Percentiles rank a stretch among this genome's conserved stretches.
Evolutionary conservation across 306 rosid genomes (phyloP).

Genomic region (Astragalus membranaceus): DNA sequence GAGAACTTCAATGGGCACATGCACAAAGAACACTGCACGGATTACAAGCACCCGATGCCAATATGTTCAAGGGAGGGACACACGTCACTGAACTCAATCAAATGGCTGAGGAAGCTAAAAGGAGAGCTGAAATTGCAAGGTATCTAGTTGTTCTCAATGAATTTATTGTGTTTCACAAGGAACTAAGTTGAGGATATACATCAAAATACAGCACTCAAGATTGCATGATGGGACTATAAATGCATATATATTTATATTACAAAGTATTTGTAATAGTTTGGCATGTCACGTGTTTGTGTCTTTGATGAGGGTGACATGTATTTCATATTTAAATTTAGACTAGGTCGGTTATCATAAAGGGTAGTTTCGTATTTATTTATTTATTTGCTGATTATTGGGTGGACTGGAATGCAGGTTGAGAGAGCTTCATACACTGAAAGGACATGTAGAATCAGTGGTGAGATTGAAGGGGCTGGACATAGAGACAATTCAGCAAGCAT

Average conservation of each 20-base stretch:
- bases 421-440: conserved; percentile 86
- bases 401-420: conserved; percentile 48
- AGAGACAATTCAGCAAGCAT: conserved; percentile 96
- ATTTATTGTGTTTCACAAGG: not conserved
- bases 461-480: conserved; percentile 94
- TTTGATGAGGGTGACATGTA: not conserved
- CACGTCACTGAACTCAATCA: conserved; percentile 86
- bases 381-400: conserved; percentile 2
- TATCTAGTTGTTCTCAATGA: conserved; percentile 3
- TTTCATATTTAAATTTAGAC: conserved; percentile 2
- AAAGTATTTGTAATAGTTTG: not conserved
- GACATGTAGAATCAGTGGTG: conserved; percentile 98
- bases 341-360: not conserved
- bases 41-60: conserved; percentile 74
- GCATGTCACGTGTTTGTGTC: not conserved
- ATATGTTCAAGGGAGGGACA: conserved; percentile 71
- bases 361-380: conserved; percentile 3
- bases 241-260: not conserved
- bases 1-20: conserved; percentile 99
- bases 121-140: conserved; percentile 99
- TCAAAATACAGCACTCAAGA: not conserved
- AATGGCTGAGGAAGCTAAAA: conserved; percentile 97
- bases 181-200: not conserved
- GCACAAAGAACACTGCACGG: conserved; percentile 97
- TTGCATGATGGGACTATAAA: not conserved